phyloP scores from a whole-genome alignment of 371 early-diverging fungal species.

The Haplosporangium sp. region DNA sequence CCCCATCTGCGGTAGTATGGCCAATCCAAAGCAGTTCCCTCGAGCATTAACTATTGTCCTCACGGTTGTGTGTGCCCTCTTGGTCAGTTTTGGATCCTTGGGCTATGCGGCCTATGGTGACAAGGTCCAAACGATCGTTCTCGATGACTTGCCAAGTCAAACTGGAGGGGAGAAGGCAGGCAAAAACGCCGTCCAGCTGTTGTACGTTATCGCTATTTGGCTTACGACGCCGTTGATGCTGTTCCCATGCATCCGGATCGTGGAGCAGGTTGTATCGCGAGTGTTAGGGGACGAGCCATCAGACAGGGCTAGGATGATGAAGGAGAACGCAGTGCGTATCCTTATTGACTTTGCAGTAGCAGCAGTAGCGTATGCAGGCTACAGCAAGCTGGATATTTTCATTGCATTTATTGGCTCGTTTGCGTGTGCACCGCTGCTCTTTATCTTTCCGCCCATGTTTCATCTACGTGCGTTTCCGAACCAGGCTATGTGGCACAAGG shows the following conservation, averaged over 20 bases:
- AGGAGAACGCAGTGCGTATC: slow-evolving; percentile 82
- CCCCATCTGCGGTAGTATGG: slow-evolving; percentile 91
- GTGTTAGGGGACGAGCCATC: slow-evolving; percentile 54
- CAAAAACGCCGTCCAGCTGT: slow-evolving; percentile 75
- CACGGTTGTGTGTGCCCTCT: slow-evolving; percentile 74
- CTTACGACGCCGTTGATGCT: slow-evolving; percentile 87
- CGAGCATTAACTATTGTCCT: slow-evolving; percentile 79
- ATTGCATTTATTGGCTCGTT: slow-evolving; percentile 91
- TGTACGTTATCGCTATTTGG: slow-evolving; percentile 90
- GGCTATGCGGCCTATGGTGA: slow-evolving; percentile 90
- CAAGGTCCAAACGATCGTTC: slow-evolving; percentile 83
- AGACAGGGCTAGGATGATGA: slow-evolving; percentile 83
- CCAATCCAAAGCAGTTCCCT: slow-evolving; percentile 82
- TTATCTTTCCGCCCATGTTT: slow-evolving; percentile 82
- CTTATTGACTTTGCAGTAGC: slow-evolving; percentile 73
- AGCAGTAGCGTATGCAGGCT: slow-evolving; percentile 81
- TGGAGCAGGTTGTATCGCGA: slow-evolving; percentile 65
- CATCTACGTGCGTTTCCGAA: slow-evolving; percentile 68
- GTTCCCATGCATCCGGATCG: slow-evolving; percentile 91
- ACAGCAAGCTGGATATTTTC: slow-evolving; percentile 87
- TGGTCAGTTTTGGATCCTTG: slow-evolving; percentile 81
- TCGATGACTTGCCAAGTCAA: slow-evolving; percentile 84
- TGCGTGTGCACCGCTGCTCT: slow-evolving; percentile 78
- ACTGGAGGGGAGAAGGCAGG: slow-evolving; percentile 54
- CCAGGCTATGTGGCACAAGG: slow-evolving; percentile 57